phyloP scores from a whole-genome alignment of 352 stramenopile genomes.

The Pythium volutum region DNA sequence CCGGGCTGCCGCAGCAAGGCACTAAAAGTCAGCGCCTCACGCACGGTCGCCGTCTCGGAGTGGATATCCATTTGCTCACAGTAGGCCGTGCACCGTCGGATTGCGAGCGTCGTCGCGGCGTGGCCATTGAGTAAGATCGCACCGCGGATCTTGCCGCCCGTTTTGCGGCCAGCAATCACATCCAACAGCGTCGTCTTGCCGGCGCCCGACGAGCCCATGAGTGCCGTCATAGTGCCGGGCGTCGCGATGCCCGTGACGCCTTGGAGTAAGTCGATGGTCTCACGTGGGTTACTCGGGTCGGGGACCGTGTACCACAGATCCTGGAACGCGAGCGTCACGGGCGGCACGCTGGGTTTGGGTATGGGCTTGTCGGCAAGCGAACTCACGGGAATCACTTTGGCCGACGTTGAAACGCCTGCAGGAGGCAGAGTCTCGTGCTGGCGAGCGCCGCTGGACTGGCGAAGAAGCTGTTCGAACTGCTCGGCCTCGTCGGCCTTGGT shows the following conservation, averaged over 20 bases:
- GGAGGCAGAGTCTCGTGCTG: not conserved
- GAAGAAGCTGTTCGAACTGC: constrained; percentile 10
- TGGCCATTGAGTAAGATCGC: constrained; percentile 63
- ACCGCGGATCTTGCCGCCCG: constrained; percentile 64
- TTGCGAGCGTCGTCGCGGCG: constrained; percentile 45
- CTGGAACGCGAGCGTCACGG: constrained; percentile 74
- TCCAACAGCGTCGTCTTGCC: constrained; percentile 95
- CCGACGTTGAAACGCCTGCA: not conserved
- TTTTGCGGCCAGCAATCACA: constrained; percentile 92
- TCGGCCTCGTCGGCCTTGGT: constrained; percentile 27
- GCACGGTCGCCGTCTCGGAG: constrained; percentile 79
- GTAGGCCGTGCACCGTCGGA: constrained; percentile 59
- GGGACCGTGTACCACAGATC: constrained; percentile 60
- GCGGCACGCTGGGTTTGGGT: constrained; percentile 28
- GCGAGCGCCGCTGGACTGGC: constrained; percentile 6
- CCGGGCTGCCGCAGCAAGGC: constrained; percentile 47
- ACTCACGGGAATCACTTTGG: constrained; percentile 11
- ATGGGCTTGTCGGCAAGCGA: not conserved
- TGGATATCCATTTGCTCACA: constrained; percentile 91
- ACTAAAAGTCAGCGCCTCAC: constrained; percentile 80
- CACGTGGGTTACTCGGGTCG: constrained; percentile 35
- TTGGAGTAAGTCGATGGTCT: constrained; percentile 41
- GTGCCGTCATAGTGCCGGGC: constrained; percentile 58
- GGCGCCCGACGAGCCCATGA: constrained; percentile 74
- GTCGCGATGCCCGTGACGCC: constrained; percentile 52